phyloP scores from a whole-genome alignment of 169 alveolate genomes.

The Toxoplasma gondii region DNA sequence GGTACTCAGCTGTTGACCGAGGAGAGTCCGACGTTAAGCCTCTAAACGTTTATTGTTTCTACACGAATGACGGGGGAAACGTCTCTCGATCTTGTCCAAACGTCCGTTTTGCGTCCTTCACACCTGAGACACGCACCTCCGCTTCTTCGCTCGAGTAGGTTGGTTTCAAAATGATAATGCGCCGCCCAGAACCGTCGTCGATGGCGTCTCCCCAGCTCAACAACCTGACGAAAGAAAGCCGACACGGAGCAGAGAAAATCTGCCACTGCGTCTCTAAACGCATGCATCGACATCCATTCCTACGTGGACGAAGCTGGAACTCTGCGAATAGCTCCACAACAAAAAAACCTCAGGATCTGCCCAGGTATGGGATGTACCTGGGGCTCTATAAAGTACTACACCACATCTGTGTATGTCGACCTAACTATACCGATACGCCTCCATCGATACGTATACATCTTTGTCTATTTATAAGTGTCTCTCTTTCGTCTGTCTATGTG shows the following conservation, averaged over 20 bases:
- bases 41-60: too few relatives aligned
- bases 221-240: conserved; percentile 56
- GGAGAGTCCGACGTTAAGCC: too few relatives aligned
- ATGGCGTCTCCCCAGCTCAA: conserved; percentile 76
- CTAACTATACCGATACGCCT: neutral
- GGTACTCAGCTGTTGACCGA: too few relatives aligned
- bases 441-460: neutral
- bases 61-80: too few relatives aligned
- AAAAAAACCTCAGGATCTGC: too few relatives aligned
- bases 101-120: neutral
- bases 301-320: neutral
- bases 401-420: too few relatives aligned
- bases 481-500: too few relatives aligned
- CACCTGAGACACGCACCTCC: conserved; percentile 12
- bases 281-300: neutral
- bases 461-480: neutral
- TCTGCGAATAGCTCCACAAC: neutral
- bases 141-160: conserved; percentile 78
- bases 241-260: neutral
- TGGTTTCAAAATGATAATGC: conserved; percentile 78
- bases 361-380: too few relatives aligned
- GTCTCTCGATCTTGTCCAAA: neutral
- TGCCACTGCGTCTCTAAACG: neutral
- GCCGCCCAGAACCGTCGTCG: conserved; percentile 80
- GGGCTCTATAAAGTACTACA: too few relatives aligned